phyloP scores from a whole-genome alignment of 768 basidiomycete genomes.

The Cyathus striatus region DNA sequence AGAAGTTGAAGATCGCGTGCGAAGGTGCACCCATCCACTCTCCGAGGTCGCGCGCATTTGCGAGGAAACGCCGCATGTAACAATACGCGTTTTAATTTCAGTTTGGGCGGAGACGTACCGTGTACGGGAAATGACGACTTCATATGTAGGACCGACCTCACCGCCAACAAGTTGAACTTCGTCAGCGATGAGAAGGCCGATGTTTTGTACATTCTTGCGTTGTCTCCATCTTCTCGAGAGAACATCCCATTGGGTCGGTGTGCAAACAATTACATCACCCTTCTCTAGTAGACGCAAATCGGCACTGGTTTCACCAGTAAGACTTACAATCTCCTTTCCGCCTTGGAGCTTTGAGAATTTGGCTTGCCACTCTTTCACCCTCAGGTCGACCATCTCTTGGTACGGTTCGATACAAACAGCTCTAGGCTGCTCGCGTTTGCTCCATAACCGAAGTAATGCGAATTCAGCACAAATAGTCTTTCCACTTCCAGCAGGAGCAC shows the following conservation, averaged over 20 bases:
- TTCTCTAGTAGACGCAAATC: slow-evolving; percentile 88
- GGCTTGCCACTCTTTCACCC: slow-evolving; percentile 82
- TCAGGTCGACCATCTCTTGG: slow-evolving; percentile 94
- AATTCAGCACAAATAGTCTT: slow-evolving; percentile 99
- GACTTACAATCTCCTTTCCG: slow-evolving; percentile 88
- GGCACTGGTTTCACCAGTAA: slow-evolving; percentile 92
- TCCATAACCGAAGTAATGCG: slow-evolving; percentile 92
- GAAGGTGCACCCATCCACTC: slow-evolving; percentile 97
- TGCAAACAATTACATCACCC: slow-evolving; percentile 91
- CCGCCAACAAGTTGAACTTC: slow-evolving; percentile 95
- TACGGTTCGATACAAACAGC: slow-evolving; percentile 96
- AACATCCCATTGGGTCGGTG: slow-evolving; percentile 96
- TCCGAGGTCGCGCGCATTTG: slow-evolving; percentile 92
- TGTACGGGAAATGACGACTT: slow-evolving; percentile 94
- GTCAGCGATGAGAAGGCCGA: slow-evolving; percentile 90
- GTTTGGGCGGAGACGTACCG: slow-evolving; percentile 95
- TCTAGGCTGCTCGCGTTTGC: slow-evolving; percentile 71
- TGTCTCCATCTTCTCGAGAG: slow-evolving; percentile 94
- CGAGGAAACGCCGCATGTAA: slow-evolving; percentile 94
- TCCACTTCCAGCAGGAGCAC: slow-evolving; percentile 94
- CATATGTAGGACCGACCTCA: slow-evolving; percentile 93
- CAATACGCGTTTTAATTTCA: slow-evolving; percentile 87
- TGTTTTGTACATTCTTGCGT: slow-evolving; percentile 91
- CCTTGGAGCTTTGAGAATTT: slow-evolving; percentile 84
- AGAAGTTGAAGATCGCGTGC: slow-evolving; percentile 97